phyloP scores from a whole-genome alignment of 768 basidiomycete species.

The Lanmaoa pseudosensibilis region DNA sequence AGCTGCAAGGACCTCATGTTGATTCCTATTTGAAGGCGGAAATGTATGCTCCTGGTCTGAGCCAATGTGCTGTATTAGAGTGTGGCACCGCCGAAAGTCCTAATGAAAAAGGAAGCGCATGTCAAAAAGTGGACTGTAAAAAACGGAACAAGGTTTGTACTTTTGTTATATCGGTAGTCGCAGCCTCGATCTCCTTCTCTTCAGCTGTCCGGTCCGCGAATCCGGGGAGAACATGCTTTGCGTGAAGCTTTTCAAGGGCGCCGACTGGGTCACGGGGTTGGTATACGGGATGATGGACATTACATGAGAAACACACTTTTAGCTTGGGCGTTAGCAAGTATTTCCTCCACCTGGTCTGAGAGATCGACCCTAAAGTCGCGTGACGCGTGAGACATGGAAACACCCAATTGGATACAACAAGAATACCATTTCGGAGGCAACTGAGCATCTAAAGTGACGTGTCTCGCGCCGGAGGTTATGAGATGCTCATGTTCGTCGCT shows the following conservation, averaged over 20 bases:
- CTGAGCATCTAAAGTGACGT: slow-evolving; percentile 53
- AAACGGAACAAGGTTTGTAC: slow-evolving; percentile 43
- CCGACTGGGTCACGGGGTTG: slow-evolving; percentile 53
- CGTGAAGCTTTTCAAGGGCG: slow-evolving; percentile 92
- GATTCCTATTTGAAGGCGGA: slow-evolving; percentile 51
- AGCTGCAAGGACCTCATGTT: slow-evolving; percentile 63
- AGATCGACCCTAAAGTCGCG: slow-evolving; percentile 75
- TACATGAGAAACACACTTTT: slow-evolving; percentile 63
- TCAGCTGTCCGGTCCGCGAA: slow-evolving; percentile 94
- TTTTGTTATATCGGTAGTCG: slow-evolving; percentile 86
- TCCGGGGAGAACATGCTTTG: slow-evolving; percentile 93
- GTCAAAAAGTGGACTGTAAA: slow-evolving; percentile 6
- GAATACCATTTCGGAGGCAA: slow-evolving; percentile 86
- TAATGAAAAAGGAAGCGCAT: slow-evolving; percentile 15
- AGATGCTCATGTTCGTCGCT: slow-evolving; percentile 66
- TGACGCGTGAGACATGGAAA: slow-evolving; percentile 19
- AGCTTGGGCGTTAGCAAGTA: slow-evolving; percentile 62
- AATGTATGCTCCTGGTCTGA: slow-evolving; percentile 58
- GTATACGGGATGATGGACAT: slow-evolving; percentile 10
- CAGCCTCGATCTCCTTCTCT: slow-evolving; percentile 88
- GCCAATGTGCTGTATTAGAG: slow-evolving; percentile 69
- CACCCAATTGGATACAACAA: not conserved
- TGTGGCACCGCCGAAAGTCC: slow-evolving; percentile 43
- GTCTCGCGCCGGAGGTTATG: slow-evolving; percentile 42
- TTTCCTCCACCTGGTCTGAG: slow-evolving; percentile 84